Conservation (phyloP, 2,329 filamentous ascomycete genomes). For the Boeremia lycopersici region DNA sequence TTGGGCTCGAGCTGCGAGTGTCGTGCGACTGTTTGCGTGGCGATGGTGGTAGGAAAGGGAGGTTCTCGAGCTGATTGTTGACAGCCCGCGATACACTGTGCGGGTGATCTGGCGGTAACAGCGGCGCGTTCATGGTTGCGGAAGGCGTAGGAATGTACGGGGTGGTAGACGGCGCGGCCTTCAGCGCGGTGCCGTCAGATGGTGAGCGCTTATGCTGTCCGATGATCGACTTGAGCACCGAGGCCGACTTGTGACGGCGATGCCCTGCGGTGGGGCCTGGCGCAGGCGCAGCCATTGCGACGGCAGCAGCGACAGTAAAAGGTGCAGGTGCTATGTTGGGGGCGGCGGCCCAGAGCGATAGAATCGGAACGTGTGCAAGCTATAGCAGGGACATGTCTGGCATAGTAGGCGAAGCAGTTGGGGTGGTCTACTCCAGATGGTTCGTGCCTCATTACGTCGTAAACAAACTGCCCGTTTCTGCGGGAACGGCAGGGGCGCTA, state of each 20-base stretch:
- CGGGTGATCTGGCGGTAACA: constrained; percentile 59
- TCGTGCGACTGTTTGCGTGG: constrained; percentile 49
- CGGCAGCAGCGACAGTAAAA: constrained; percentile 10
- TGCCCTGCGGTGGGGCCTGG: constrained; percentile 38
- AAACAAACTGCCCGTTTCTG: constrained; percentile 12
- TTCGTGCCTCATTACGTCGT: constrained; percentile 15
- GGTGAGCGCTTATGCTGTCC: constrained; percentile 57
- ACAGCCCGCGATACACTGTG: constrained; percentile 45
- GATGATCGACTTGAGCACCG: constrained; percentile 59
- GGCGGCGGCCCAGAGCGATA: constrained; percentile 1
- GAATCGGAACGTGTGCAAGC: constrained; percentile 4
- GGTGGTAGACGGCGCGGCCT: constrained; percentile 23
- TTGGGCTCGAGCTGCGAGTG: constrained; percentile 39
- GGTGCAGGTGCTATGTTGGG: constrained; percentile 5
- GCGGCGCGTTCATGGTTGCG: constrained; percentile 39
- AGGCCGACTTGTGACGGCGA: constrained; percentile 50
- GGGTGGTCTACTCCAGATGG: constrained; percentile 15
- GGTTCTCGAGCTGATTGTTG: constrained; percentile 39
- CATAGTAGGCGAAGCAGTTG: constrained; percentile 9
- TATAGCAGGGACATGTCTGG: constrained; percentile 16
- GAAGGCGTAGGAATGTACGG: constrained; percentile 33
- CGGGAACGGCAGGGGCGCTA: constrained; percentile 11
- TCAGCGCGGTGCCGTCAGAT: constrained; percentile 47
- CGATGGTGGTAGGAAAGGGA: constrained; percentile 33
- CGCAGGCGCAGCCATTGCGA: constrained; percentile 33